Evolutionary conservation across 2,329 filamentous ascomycete genomes (phyloP).

Genomic region (Neoarthrinium moseri): DNA sequence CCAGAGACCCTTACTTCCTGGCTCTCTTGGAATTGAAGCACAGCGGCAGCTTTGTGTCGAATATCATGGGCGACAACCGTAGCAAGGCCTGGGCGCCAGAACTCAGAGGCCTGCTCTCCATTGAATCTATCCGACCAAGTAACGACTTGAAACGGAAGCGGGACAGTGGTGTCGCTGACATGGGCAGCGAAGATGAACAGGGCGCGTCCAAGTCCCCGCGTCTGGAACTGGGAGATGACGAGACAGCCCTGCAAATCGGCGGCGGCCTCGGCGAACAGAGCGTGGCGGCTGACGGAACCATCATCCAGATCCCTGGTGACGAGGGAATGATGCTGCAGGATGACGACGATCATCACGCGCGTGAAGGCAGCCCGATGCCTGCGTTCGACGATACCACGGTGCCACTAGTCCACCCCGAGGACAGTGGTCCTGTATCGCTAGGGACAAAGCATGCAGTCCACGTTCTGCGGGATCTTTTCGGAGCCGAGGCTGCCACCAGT

Average conservation of each 20-base stretch:
- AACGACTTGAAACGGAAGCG: conserved; percentile 92
- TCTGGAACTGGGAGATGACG: conserved; percentile 66
- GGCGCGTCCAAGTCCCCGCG: conserved; percentile 67
- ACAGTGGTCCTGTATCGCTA: conserved; percentile 82
- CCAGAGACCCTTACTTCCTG: conserved; percentile 81
- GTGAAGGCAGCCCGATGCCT: conserved; percentile 48
- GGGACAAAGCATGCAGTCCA: conserved; percentile 96
- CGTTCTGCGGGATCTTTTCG: conserved; percentile 85
- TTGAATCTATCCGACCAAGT: conserved; percentile 74
- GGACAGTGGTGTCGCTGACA: conserved; percentile 80
- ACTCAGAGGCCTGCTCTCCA: conserved; percentile 84
- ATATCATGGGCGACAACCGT: conserved; percentile 78
- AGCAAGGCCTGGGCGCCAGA: conserved; percentile 86
- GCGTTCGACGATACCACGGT: conserved; percentile 78
- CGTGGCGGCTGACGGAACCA: conserved; percentile 58
- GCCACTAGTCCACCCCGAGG: conserved; percentile 74
- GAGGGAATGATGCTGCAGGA: conserved; percentile 42
- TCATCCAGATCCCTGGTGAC: conserved; percentile 63
- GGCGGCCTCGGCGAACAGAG: conserved; percentile 53
- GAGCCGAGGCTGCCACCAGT: conserved; percentile 66
- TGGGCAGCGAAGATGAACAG: conserved; percentile 66
- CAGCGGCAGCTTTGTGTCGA: conserved; percentile 84
- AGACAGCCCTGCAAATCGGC: conserved; percentile 47
- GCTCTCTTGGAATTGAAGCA: conserved; percentile 91
- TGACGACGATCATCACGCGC: conserved; percentile 44